These are phyloP conservation scores for Eucalyptus virginea DNA, from an alignment of 345 rosid genomes.

Conservation along the genomic window DNA sequence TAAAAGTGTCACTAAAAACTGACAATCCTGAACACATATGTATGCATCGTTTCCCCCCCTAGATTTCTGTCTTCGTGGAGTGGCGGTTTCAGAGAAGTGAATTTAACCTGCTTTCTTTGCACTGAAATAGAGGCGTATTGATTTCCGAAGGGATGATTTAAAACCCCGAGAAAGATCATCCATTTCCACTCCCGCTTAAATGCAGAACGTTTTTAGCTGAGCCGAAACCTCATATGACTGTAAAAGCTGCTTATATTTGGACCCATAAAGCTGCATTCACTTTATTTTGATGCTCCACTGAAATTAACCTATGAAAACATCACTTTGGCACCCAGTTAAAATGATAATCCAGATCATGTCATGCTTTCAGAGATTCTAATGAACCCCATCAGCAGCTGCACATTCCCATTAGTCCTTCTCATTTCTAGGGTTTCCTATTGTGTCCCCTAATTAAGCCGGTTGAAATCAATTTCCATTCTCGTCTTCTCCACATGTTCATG, in stretches of 20 bases:
- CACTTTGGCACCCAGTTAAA: background rate
- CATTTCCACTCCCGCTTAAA: background rate
- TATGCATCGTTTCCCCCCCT: background rate
- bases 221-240: background rate
- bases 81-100: background rate
- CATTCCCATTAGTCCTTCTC: background rate
- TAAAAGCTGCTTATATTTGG: background rate
- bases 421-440: background rate
- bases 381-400: background rate
- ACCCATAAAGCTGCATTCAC: background rate
- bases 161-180: background rate
- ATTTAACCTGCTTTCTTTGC: background rate
- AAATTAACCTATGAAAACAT: background rate
- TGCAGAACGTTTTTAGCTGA: background rate
- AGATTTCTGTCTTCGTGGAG: background rate
- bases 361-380: background rate
- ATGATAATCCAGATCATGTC: background rate
- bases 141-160: background rate
- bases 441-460: background rate
- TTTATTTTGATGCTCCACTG: background rate
- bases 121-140: background rate
- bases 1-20: background rate
- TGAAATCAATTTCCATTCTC: background rate
- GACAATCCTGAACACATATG: background rate
- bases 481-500: background rate